Base-by-base conservation (phyloP, 164 flowering plant species). In the Kingdonia uniflora region DNA sequence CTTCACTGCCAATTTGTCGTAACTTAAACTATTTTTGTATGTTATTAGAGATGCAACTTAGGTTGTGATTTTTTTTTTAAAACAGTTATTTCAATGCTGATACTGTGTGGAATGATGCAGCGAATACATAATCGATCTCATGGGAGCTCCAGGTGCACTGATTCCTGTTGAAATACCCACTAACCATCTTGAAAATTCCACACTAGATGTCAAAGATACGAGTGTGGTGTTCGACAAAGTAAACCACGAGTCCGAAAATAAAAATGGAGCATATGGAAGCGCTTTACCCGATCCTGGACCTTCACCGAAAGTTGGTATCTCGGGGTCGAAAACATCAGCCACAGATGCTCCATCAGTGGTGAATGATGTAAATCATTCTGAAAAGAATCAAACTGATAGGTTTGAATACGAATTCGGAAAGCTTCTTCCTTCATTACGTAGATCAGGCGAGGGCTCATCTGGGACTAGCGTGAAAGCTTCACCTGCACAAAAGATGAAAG, bases 141-240 rank as follows among this genome's bases (percentile, higher is more conserved):
- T 87, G 96, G 84, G 90, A 19, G 99, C 70, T 61, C 99, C 99
- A 41, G 99, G 99, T 44, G 78, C 97, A 14, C 90, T 94, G 46
- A 94, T 94, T 62, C 99, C 99, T 51, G 71, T 92, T 67, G 97
- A 94, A 72, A 76, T 77, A 49, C 74, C 78, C 49, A 83, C 79
- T 58, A 67, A 71, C 20, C 80, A 82, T 52, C 47, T 73, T 20
- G 81, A 74, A 63, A 72, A 54, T 64, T 56, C 69, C 51, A 79
- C 68, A 14, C 47, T 76, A 50, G 80, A 72, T 60, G 40, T 51
- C 49, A 25, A 33, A 35, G 72, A 53, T 60, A 52, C 69, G 19
- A 45, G 41, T 55, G 35, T 62, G 49, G 59, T 64, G 40, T 72
- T 61, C 64, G 78, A 65, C 22, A 70, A 60, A 37, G 64, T 56